Evolutionary conservation across 2,329 filamentous ascomycete species (phyloP).

Genomic region (Mycosphaerella sp.): DNA sequence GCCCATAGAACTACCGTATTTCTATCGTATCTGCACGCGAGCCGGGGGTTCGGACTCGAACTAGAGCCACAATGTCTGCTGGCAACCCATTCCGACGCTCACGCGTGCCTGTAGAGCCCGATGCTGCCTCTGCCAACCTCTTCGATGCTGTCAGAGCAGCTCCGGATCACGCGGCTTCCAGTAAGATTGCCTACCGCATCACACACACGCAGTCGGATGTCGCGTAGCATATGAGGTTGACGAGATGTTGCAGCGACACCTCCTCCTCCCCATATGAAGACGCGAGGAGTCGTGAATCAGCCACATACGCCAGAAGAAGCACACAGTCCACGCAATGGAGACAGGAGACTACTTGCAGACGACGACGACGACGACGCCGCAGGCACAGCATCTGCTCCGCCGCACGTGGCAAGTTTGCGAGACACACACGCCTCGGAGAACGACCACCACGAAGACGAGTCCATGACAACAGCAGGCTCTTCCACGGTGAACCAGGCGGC

Average conservation of each 20-base stretch:
- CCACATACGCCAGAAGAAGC: slow-evolving; percentile 25
- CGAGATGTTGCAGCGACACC: slow-evolving; percentile 18
- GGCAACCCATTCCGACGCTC: slow-evolving; percentile 32
- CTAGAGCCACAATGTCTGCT: slow-evolving; percentile 22
- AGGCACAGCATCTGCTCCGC: too few species aligned
- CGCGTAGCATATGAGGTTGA: slow-evolving; percentile 16
- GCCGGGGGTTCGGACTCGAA: background rate
- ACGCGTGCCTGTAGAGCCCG: slow-evolving; percentile 20
- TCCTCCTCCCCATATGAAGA: slow-evolving; percentile 22
- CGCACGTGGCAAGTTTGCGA: background rate
- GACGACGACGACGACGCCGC: slow-evolving; percentile 14
- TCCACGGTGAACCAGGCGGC: slow-evolving; percentile 19
- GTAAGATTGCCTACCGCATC: slow-evolving; percentile 19
- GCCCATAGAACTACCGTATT: too few species aligned
- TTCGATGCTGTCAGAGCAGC: slow-evolving; percentile 2
- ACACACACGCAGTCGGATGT: slow-evolving; percentile 1
- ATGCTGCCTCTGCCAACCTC: slow-evolving; percentile 15
- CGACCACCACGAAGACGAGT: slow-evolving; percentile 20
- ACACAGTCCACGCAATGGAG: slow-evolving; percentile 14
- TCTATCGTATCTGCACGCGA: background rate
- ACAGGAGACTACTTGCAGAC: slow-evolving; percentile 14
- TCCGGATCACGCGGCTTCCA: slow-evolving; percentile 11
- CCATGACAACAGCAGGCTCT: slow-evolving; percentile 19
- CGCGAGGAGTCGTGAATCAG: slow-evolving; percentile 29
- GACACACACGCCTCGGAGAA: slow-evolving; percentile 9